phyloP scores from a whole-genome alignment of 2,329 filamentous ascomycete species.

The Aspergillus sojae region DNA sequence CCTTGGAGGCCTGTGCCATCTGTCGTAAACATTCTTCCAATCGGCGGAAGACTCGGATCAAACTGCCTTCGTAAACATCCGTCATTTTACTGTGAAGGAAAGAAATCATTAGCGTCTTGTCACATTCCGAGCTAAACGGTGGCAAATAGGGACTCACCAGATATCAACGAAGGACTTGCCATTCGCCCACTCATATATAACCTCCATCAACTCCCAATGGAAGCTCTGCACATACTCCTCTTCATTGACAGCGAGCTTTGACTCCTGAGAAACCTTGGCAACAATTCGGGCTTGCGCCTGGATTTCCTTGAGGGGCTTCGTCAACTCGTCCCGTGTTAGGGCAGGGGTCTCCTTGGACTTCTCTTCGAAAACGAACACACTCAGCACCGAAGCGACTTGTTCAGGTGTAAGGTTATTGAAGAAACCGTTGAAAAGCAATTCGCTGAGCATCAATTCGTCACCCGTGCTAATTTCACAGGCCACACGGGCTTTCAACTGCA shows the following conservation, averaged over 20 bases:
- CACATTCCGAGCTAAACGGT: slow-evolving; percentile 4
- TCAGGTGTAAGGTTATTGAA: slow-evolving; percentile 95
- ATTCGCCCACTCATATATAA: slow-evolving; percentile 88
- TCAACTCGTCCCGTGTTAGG: slow-evolving; percentile 75
- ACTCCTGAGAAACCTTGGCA: slow-evolving; percentile 92
- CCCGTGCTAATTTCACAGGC: slow-evolving; percentile 97
- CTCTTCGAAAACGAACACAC: slow-evolving; percentile 97
- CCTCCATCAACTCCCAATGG: slow-evolving; percentile 96
- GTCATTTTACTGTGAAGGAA: slow-evolving; percentile 82
- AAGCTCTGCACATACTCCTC: slow-evolving; percentile 88
- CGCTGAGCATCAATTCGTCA: slow-evolving; percentile 89
- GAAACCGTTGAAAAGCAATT: slow-evolving; percentile 94
- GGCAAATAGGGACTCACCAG: slow-evolving; percentile 66
- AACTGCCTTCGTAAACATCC: slow-evolving; percentile 92
- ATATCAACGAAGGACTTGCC: slow-evolving; percentile 90
- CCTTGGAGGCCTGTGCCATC: slow-evolving; percentile 92
- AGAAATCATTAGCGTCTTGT: slow-evolving; percentile 13
- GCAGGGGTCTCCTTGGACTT: slow-evolving; percentile 74
- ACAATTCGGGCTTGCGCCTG: slow-evolving; percentile 84
- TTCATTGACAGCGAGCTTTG: slow-evolving; percentile 91
- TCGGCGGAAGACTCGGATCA: slow-evolving; percentile 94
- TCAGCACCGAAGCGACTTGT: slow-evolving; percentile 80
- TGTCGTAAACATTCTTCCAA: slow-evolving; percentile 92
- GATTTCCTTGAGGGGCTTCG: slow-evolving; percentile 83
- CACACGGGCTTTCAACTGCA: slow-evolving; percentile 94